A percentile compares a stretch with the other conserved stretches of the same genome.
Conservation (phyloP, 2,329 filamentous ascomycete species). For the Aschersonia sp. region DNA sequence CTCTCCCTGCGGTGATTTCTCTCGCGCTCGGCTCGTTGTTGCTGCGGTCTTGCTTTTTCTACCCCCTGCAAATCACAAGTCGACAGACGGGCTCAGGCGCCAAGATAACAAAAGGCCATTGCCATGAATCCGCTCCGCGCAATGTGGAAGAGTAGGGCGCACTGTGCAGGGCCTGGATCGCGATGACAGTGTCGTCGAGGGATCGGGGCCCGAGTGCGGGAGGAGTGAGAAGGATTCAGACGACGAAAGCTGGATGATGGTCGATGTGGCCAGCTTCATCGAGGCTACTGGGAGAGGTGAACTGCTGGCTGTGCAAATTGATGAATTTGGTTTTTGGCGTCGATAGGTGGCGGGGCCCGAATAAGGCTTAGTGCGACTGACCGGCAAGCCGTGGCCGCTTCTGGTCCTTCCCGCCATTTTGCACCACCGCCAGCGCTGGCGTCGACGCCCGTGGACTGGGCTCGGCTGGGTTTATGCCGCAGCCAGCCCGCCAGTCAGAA, state of each 20-base stretch:
- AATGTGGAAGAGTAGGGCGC: background rate
- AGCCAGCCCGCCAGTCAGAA: too few relatives aligned
- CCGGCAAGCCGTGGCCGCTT: background rate
- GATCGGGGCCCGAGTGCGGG: too few relatives aligned
- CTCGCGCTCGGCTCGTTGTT: background rate
- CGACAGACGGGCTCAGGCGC: slow-evolving; percentile 4
- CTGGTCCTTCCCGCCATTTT: background rate
- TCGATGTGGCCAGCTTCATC: background rate
- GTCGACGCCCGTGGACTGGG: background rate
- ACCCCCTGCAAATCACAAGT: slow-evolving; percentile 1
- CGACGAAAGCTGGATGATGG: too few relatives aligned
- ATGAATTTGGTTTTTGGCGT: background rate
- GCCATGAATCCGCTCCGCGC: background rate
- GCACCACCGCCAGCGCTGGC: background rate
- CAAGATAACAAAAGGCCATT: background rate
- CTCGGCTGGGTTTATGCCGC: background rate
- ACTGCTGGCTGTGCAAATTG: too few relatives aligned
- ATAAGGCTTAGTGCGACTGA: background rate
- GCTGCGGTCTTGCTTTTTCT: background rate
- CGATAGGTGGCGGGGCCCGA: background rate
- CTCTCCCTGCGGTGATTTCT: too few relatives aligned
- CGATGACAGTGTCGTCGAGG: too few relatives aligned
- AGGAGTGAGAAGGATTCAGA: too few relatives aligned
- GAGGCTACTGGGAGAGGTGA: too few relatives aligned
- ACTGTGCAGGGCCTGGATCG: background rate